Conservation (phyloP, 345 rosid genomes). For the Aethionema arabicum region DNA sequence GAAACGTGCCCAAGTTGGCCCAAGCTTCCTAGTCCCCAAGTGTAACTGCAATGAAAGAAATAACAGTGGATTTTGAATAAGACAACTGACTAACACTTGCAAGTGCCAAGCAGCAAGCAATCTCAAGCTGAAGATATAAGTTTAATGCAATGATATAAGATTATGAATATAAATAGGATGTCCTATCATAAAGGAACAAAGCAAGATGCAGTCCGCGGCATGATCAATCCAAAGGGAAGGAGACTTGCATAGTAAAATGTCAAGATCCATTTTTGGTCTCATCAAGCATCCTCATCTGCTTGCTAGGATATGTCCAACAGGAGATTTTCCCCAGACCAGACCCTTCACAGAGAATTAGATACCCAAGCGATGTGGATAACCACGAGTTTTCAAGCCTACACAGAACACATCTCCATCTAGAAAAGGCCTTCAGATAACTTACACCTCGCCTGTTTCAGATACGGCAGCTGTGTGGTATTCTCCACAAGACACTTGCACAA, state of each 20-base stretch:
- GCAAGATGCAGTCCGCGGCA: constrained; percentile 7
- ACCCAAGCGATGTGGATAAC: constrained; percentile 50
- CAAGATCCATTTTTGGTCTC: constrained; percentile 55
- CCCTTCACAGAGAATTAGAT: constrained; percentile 47
- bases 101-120: neutral
- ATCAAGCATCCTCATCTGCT: constrained; percentile 59
- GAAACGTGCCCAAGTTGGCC: constrained; percentile 96
- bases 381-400: constrained; percentile 48
- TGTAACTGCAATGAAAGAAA: constrained; percentile 56
- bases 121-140: neutral
- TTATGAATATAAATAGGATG: neutral
- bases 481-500: constrained; percentile 84
- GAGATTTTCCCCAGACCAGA: constrained; percentile 45
- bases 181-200: neutral
- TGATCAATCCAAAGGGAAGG: constrained; percentile 41
- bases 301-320: constrained; percentile 48
- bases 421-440: constrained; percentile 60
- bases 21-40: constrained; percentile 93
- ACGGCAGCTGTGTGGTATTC: constrained; percentile 95
- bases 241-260: constrained; percentile 64
- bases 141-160: too few relatives aligned
- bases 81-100: neutral
- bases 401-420: constrained; percentile 48
- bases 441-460: constrained; percentile 94
- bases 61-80: constrained; percentile 26